Conservation (phyloP, 805 yeast species). For the Candida qinlingensis region DNA sequence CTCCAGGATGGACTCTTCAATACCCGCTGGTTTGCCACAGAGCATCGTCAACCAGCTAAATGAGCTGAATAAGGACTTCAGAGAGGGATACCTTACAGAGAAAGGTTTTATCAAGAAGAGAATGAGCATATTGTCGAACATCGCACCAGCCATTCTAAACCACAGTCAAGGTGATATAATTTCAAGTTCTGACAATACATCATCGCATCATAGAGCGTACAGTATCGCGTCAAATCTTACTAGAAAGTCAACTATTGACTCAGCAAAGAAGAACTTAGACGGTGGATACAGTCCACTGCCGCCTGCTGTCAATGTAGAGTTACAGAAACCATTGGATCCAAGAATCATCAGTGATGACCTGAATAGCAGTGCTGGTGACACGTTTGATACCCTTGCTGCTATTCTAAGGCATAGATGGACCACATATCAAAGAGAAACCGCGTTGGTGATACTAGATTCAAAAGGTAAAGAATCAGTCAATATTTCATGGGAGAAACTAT, state of each 20-base stretch:
- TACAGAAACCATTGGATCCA: slow-evolving; percentile 52
- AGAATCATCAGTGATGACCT: slow-evolving; percentile 36
- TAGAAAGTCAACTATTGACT: slow-evolving; percentile 27
- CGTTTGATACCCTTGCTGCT: slow-evolving; percentile 60
- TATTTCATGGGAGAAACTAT: slow-evolving; percentile 87
- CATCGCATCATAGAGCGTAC: slow-evolving; percentile 20
- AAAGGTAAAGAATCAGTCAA: slow-evolving; percentile 75
- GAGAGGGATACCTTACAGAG: slow-evolving; percentile 67
- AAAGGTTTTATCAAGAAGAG: slow-evolving; percentile 67
- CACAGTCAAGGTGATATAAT: neutral
- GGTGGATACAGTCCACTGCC: slow-evolving; percentile 27
- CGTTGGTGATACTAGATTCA: slow-evolving; percentile 65
- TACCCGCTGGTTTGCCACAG: slow-evolving; percentile 20
- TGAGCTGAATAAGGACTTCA: slow-evolving; percentile 43
- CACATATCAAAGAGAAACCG: slow-evolving; percentile 58
- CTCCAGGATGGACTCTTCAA: slow-evolving; percentile 18
- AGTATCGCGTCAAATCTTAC: slow-evolving; percentile 21
- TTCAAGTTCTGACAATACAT: slow-evolving; percentile 3
- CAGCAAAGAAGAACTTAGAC: slow-evolving; percentile 15
- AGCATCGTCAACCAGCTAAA: slow-evolving; percentile 25
- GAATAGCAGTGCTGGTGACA: slow-evolving; percentile 28
- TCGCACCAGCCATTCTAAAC: slow-evolving; percentile 7
- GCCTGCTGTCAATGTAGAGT: slow-evolving; percentile 23
- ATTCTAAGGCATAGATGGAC: slow-evolving; percentile 71
- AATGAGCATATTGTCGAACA: slow-evolving; percentile 30